phyloP scores from a whole-genome alignment of 2,329 filamentous ascomycete genomes.

The Clarireedia paspali region DNA sequence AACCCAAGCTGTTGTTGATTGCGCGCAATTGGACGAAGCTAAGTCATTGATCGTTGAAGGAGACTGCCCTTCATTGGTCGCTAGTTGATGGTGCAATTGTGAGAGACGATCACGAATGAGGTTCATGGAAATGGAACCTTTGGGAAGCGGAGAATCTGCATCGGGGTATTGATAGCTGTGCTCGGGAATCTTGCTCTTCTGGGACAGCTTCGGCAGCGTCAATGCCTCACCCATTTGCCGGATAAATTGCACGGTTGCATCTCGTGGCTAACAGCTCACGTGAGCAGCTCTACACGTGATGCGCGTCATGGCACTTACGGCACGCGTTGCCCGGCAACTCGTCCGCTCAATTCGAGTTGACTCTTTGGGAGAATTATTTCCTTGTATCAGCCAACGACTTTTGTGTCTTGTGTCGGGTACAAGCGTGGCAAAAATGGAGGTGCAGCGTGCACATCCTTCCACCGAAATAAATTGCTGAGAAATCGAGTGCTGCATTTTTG shows the following conservation, averaged over 20 bases:
- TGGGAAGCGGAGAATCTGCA: neutral
- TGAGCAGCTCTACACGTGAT: no score
- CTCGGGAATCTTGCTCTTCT: neutral
- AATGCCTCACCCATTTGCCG: no score
- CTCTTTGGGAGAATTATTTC: no score
- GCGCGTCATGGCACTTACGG: no score
- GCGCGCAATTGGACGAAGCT: neutral
- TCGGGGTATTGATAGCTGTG: neutral
- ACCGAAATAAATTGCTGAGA: neutral
- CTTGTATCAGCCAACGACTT: no score
- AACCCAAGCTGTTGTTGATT: neutral
- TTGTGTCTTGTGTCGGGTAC: no score
- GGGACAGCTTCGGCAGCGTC: no score
- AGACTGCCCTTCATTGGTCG: conserved; percentile 1
- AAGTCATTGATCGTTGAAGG: neutral
- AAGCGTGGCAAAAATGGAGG: no score
- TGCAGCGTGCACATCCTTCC: neutral
- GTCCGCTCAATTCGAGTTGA: no score
- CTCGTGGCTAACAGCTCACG: no score
- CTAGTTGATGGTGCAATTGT: conserved; percentile 7
- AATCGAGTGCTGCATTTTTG: neutral
- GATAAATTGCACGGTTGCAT: no score
- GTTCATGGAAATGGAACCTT: neutral
- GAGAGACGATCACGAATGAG: conserved; percentile 3
- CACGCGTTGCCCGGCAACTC: no score